Base-by-base conservation (phyloP, 208 protist species). In the Wallacemonas collosoma region DNA sequence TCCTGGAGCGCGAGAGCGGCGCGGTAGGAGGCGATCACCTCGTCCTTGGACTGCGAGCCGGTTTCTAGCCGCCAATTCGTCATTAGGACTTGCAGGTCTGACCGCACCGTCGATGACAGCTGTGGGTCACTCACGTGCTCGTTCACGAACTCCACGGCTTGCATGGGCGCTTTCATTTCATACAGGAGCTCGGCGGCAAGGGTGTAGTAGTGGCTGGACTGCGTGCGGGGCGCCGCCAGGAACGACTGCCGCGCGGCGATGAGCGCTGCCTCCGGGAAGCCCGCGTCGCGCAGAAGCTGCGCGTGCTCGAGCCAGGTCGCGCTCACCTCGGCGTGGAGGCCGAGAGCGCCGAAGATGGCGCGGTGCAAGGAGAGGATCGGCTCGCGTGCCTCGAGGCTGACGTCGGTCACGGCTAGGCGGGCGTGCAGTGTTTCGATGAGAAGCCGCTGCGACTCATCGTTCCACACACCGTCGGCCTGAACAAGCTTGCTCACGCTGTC, bases 131-230 rank as follows among this genome's bases (percentile, higher is more conserved):
- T 69, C 17, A 81, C 36, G 64, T 83, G 75, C 66, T 73, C 69
- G n/a, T 85, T 72, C 8, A 95, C 88, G 68, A 97, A 89, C 48
- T 88, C 84, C 44, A 98, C 80, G 8, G 94, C 96, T 39, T 92
- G 84, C 40, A 81, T 84, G 3, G 84, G 72, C 3, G 90, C 82
- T 35, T 92, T 84, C 63, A 91, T 90, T 38, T 93, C 93, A 72
- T 95, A 86, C 45, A 98, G 73, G 14, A 98, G 74, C 68, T 98
- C 90, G 8, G 96, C 90, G 2, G 90, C 69, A 14, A 96, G 80
- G n/a, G 89, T 76, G 68, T 93, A 94, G 72, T 95, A 94, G 9
- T 50, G 11, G 60, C 56, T 17, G 53, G 40, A 51, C 2, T 51
- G 39, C 7, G 14, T 8, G 7, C 7, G 36, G 35, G 45, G 41